Percentiles rank a stretch among this genome's conserved stretches.
Evolutionary conservation across 2,329 filamentous ascomycete genomes (phyloP).

Genomic region (Trichoderma atrobrunneum): DNA sequence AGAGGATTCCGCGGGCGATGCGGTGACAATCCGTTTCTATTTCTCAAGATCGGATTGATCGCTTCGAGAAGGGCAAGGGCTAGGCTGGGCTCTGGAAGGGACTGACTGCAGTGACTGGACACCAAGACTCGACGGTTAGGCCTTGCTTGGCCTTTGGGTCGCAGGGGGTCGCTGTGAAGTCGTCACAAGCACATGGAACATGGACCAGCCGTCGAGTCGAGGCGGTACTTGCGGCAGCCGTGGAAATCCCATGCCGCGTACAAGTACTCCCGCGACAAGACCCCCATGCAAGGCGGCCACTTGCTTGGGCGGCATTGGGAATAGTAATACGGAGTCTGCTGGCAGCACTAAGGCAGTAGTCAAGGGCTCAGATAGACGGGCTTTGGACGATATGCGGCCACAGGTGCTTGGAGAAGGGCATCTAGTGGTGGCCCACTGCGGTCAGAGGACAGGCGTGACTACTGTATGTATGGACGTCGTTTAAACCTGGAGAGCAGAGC

Average conservation of each 20-base stretch:
- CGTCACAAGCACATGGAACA: neutral
- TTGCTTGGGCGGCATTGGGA: conserved; percentile 11
- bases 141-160: neutral
- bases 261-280: neutral
- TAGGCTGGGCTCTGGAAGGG: neutral
- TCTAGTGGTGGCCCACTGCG: neutral
- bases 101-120: neutral
- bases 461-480: neutral
- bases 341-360: conserved; percentile 8
- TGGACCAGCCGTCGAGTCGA: neutral
- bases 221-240: neutral
- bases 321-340: conserved; percentile 12
- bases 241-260: neutral
- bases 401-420: neutral
- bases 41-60: neutral
- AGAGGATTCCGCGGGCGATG: conserved; percentile 9
- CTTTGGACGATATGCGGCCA: neutral
- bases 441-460: neutral
- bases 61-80: conserved; percentile 7
- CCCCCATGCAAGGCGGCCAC: neutral
- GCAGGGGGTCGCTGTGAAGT: conserved; percentile 7
- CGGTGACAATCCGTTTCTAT: neutral
- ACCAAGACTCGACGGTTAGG: neutral
- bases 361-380: conserved; percentile 16
- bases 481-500: neutral